phyloP scores from a whole-genome alignment of 345 rosid species.

The Rhodamnia rubescens region DNA sequence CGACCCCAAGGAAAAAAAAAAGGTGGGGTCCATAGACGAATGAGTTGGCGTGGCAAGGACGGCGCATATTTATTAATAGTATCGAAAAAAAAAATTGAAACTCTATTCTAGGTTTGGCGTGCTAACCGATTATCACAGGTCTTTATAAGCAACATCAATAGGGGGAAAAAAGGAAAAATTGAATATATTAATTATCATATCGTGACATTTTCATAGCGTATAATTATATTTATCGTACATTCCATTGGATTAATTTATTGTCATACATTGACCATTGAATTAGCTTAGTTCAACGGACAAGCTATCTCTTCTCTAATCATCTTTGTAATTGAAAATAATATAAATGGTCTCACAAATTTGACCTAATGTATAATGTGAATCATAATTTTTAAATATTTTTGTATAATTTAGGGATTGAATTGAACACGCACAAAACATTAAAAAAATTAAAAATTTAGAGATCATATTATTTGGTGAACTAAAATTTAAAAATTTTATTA shows the following conservation, averaged over 20 bases:
- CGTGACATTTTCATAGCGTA: background rate
- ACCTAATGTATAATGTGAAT: too few species aligned
- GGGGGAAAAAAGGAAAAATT: background rate
- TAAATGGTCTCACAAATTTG: too few species aligned
- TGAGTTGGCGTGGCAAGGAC: background rate
- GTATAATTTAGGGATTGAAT: too few species aligned
- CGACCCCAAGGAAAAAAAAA: too few species aligned
- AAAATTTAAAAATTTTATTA: too few species aligned
- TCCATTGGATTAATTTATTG: background rate
- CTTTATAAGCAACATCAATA: background rate
- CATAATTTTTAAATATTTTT: too few species aligned
- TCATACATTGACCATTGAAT: background rate
- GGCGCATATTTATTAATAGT: background rate
- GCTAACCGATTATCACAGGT: background rate
- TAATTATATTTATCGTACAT: too few species aligned
- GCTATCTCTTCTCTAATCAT: background rate
- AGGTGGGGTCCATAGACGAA: rapidly evolving
- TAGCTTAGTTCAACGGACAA: background rate
- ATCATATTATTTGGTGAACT: too few species aligned
- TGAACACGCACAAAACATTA: too few species aligned
- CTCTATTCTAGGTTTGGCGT: background rate
- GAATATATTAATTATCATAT: background rate
- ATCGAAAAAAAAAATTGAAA: background rate
- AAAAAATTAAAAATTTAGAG: too few species aligned
- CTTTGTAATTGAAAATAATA: background rate